Base-by-base conservation (phyloP, 495 filamentous ascomycete genomes). In the Lophiostoma macrostomum region DNA sequence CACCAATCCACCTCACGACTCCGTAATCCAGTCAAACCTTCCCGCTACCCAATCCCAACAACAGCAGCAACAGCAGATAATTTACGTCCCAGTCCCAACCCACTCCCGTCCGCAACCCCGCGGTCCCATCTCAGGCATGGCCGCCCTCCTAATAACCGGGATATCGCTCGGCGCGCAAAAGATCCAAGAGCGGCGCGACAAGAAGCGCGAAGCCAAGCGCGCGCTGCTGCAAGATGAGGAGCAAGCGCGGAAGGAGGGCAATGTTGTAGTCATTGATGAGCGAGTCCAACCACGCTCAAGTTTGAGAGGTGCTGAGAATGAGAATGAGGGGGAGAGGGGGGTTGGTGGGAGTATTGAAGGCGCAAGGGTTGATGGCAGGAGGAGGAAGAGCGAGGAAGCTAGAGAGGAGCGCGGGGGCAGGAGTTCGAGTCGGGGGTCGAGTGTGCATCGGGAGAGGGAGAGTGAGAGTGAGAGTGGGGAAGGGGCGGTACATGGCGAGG, bases 71-170 rank as follows among this genome's bases (percentile, higher is more conserved):
- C n/a, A n/a, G n/a, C n/a, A n/a, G n/a, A n/a, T n/a, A n/a, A n/a
- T n/a, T n/a, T n/a, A n/a, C n/a, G n/a, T n/a, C n/a, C n/a, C n/a
- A n/a, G n/a, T n/a, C n/a, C n/a, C n/a, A n/a, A n/a, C n/a, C n/a
- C n/a, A n/a, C n/a, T n/a, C n/a, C n/a, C n/a, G n/a, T n/a, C n/a
- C n/a, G n/a, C n/a, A n/a, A n/a, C n/a, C n/a, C n/a, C n/a, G n/a
- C n/a, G n/a, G n/a, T n/a, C n/a, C n/a, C n/a, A n/a, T n/a, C 36
- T 7, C 36, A 8, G 16, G 8, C 31, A 55, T 55, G 51, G 51
- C 51, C 32, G 23, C 41, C 42, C 42, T 55, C 28, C 1, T 55
- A 19, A 2, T 55, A 13, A 31, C 41, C 3, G 51, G 41, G 19
- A 36, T 55, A n/a, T 30, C 3, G 6, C 2, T 55, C 42, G 51